Base-by-base conservation (phyloP, 1,284 basidiomycete species). In the Pisolithus thermaeus region DNA sequence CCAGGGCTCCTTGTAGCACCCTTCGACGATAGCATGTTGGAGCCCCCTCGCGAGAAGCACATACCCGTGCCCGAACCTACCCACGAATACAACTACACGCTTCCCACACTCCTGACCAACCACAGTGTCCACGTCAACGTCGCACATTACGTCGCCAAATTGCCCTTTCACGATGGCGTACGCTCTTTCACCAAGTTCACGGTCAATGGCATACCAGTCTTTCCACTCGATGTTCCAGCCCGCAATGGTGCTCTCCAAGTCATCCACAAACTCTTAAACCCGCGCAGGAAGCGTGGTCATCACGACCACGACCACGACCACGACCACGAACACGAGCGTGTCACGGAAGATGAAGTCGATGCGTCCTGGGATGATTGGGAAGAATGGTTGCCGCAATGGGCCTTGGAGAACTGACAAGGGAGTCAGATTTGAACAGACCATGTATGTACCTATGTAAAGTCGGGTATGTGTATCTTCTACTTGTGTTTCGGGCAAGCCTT, bases 201-300 rank as follows among this genome's bases (percentile, higher is more conserved):
- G 55, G 82, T 81, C 49, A 81, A 87, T 52, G 77, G 76, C 23
- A 70, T 71, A 20, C 58, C 60, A 2, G 77, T 80, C 32, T 59
- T 64, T 18, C 58, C 75, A 7, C 67, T 76, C 47, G 87, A 90
- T 60, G 64, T 82, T 18, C 74, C 78, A 0, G 73, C 76, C 7
- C 64, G 78, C 35, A 88, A 89, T 58, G 86, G 85, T 18, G 86
- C 76, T 22, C 65, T 80, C 22, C 85, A 88, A 62, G 67, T 79
- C 25, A 58, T 87, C 32, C 66, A 73, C 46, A 68, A 66, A 49
- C 60, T 86, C 23, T 70, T 86, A 38, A 72, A 78, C 60, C 82
- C 84, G 37, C 67, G 66, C 25, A 20, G 18, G 18, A 20, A 20
- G 18, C 18, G 18, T 11, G 28, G 11, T 30, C 28, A 30, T 32